Conservation (phyloP, 495 filamentous ascomycete species). For the Aspergillus sclerotiicarbonarius region DNA sequence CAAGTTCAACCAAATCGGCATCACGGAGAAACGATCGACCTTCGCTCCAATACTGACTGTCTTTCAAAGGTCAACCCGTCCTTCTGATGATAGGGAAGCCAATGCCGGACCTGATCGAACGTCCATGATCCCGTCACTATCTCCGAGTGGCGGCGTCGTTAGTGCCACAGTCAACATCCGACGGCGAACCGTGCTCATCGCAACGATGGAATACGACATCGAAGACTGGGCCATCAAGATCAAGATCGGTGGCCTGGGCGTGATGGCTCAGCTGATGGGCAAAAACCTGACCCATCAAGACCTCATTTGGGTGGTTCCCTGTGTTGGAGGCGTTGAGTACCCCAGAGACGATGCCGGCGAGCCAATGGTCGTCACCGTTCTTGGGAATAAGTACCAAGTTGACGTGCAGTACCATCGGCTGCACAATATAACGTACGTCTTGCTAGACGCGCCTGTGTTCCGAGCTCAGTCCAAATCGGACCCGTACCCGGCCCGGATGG, state of each 20-base stretch:
- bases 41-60: not conserved
- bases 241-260: conserved; percentile 68
- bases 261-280: conserved; percentile 68
- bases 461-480: conserved; percentile 62
- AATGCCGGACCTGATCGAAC: not conserved
- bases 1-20: conserved; percentile 65
- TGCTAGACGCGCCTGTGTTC: conserved; percentile 69
- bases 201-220: conserved; percentile 71
- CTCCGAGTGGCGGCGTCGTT: conserved; percentile 26
- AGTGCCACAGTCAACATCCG: conserved; percentile 35
- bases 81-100: not conserved
- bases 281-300: conserved; percentile 64
- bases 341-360: conserved; percentile 56
- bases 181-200: conserved; percentile 59
- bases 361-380: conserved; percentile 62
- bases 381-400: conserved; percentile 61
- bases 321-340: conserved; percentile 65
- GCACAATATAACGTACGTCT: conserved; percentile 69
- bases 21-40: conserved; percentile 42
- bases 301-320: conserved; percentile 69
- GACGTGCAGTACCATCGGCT: conserved; percentile 61
- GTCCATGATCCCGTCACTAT: not conserved
- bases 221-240: conserved; percentile 69
- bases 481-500: conserved; percentile 69
- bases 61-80: not conserved